Percentiles rank a stretch among this genome's conserved stretches.
phyloP scores from a whole-genome alignment of 73 alveolate species.

The Effrenium voratum region DNA sequence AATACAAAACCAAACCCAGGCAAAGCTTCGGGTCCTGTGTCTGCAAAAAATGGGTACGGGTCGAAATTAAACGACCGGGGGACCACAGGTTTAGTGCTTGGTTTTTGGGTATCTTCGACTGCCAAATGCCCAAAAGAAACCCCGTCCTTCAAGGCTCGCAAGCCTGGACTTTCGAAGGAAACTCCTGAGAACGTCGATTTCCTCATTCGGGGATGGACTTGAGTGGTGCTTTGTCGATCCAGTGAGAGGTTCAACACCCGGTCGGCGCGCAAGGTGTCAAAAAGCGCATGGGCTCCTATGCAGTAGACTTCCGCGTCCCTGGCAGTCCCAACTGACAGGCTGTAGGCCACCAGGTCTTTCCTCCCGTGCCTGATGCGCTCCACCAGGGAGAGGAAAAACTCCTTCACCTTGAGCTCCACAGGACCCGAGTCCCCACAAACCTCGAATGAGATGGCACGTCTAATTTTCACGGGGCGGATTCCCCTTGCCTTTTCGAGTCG shows the following conservation, averaged over 20 bases:
- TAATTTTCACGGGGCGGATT: neutral
- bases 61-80: too few relatives aligned
- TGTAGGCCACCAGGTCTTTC: neutral
- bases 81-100: too few relatives aligned
- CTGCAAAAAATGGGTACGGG: too few relatives aligned
- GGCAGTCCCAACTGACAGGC: neutral
- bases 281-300: slow-evolving; percentile 79
- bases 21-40: too few relatives aligned
- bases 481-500: slow-evolving; percentile 52
- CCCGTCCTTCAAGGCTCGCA: slow-evolving; percentile 80
- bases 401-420: slow-evolving; percentile 84
- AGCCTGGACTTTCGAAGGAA: slow-evolving; percentile 74
- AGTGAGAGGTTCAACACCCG: neutral
- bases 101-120: too few relatives aligned
- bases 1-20: too few relatives aligned
- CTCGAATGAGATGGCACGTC: too few relatives aligned
- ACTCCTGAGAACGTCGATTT: slow-evolving; percentile 76
- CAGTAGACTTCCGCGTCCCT: slow-evolving; percentile 92
- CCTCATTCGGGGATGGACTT: too few relatives aligned
- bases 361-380: slow-evolving; percentile 67
- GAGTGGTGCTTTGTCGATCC: neutral
- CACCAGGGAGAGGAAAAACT: slow-evolving; percentile 63
- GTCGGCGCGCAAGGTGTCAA: neutral
- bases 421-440: slow-evolving; percentile 68
- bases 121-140: too few relatives aligned